Percentiles rank a stretch among this genome's conserved stretches.
These are phyloP conservation scores for Gentiana dahurica DNA, from an alignment of 257 asterid species.

Conservation along the genomic window DNA sequence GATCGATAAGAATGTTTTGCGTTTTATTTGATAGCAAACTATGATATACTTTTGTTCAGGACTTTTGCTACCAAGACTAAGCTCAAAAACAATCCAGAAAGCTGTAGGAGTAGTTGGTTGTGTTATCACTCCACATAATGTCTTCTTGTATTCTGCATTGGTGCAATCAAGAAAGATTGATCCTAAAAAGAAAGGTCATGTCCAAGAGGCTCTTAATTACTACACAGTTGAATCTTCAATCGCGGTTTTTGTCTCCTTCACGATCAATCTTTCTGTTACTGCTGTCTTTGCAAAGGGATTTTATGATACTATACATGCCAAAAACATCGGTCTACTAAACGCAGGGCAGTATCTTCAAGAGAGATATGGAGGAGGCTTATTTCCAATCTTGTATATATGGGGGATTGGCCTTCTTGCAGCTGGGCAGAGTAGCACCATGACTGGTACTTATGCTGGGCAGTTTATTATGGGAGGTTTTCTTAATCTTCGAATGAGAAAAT, in stretches of 20 bases:
- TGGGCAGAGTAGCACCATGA: constrained; percentile 72
- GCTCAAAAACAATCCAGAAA: constrained; percentile 48
- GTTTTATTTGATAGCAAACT: background rate
- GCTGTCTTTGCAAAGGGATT: constrained; percentile 69
- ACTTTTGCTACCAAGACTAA: constrained; percentile 45
- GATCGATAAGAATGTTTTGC: too few species aligned
- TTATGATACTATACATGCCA: constrained; percentile 36
- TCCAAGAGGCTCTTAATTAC: constrained; percentile 73
- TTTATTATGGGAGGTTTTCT: constrained; percentile 75
- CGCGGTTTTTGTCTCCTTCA: constrained; percentile 52
- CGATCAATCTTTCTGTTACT: constrained; percentile 50
- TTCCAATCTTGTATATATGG: constrained; percentile 62
- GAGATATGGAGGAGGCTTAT: constrained; percentile 47
- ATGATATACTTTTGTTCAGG: constrained; percentile 24
- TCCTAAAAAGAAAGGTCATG: constrained; percentile 41
- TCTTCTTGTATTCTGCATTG: constrained; percentile 61
- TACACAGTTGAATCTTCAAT: constrained; percentile 48
- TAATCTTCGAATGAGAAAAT: constrained; percentile 48
- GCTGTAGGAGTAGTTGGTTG: constrained; percentile 75
- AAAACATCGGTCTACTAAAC: constrained; percentile 43
- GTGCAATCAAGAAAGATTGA: constrained; percentile 61
- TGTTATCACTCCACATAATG: constrained; percentile 71
- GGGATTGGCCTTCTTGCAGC: constrained; percentile 69
- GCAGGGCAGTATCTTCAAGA: constrained; percentile 56
- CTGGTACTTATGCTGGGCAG: constrained; percentile 80